Evolutionary conservation across 192 early-diverging fungal genomes (phyloP), one percentile per base, ranked within the genome.

Genomic region (Backusella westeae): DNA sequence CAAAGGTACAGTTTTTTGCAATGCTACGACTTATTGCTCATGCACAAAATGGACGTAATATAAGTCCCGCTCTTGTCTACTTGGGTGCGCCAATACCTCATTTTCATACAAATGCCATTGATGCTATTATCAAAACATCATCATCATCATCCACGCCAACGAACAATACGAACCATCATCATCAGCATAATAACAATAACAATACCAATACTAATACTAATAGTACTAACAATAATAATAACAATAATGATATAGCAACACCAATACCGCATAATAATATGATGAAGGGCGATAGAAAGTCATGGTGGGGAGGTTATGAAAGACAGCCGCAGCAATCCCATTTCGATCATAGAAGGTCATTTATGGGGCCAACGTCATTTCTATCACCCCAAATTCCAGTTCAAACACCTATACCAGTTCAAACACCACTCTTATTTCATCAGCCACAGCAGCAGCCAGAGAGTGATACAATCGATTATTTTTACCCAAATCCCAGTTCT

Each of bases 11-110:
- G 42, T 75, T 79, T 44, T 79, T 73, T 71, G 78, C 78, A 36
- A 70, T 79, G 67, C 52, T 79, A 35, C 74, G 78, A 65, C 78
- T 79, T 9, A 70, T 79, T 52, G 72, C 72, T 42, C 78, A 79
- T 74, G 72, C 78, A 32, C 78, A 79, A 38, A 68, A 79, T 46
- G 78, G 78, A 29, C 35, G 70, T 12, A 32, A n/a, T n/a, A 71
- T 71, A 9, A 36, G 39, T 32, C 38, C n/a, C 12, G 70, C 35
- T 71, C 41, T 71, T 19, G 38, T 41, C 12, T 71, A 71, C 14
- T 32, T 71, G 26, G 70, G 34, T 63, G 75, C 75, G 39, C 75
- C 75, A n/a, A 29, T 77, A n/a, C 69, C 75, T 38, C 68, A 41
- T 29, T 71, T 77, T 69, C 36, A 69, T 41, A 77, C 39, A 5